A percentile compares a stretch with the other conserved stretches of the same genome.
phyloP scores from a whole-genome alignment of 2,329 filamentous ascomycete genomes.

The Talaromyces marneffei region DNA sequence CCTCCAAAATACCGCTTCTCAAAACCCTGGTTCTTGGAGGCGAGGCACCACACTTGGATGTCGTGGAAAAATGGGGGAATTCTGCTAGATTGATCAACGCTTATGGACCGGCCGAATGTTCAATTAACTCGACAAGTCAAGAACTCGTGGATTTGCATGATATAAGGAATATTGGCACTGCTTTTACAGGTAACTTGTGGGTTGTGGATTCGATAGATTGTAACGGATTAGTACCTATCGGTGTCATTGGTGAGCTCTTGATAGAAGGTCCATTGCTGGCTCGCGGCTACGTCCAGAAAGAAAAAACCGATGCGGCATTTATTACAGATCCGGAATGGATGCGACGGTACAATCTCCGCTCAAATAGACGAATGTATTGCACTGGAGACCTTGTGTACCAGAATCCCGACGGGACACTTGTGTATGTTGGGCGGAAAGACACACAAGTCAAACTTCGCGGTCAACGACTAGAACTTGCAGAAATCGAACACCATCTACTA shows the following conservation, averaged over 20 bases:
- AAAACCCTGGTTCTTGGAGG: conserved; percentile 17
- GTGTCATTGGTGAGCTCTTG: conserved; percentile 34
- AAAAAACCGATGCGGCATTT: conserved; percentile 32
- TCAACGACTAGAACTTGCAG: no score
- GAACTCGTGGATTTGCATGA: conserved; percentile 18
- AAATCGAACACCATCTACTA: no score
- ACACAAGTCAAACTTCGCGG: no score
- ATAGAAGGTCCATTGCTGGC: conserved; percentile 38
- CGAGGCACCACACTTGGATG: conserved; percentile 38
- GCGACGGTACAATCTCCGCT: conserved; percentile 20
- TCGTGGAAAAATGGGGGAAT: conserved; percentile 17
- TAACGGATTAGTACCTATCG: conserved; percentile 42
- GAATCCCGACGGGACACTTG: conserved; percentile 31
- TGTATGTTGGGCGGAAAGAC: conserved; percentile 28
- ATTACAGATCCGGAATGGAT: conserved; percentile 36
- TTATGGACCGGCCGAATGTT: conserved; percentile 1
- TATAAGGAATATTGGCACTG: conserved; percentile 30
- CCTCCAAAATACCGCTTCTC: neutral
- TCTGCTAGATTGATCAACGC: neutral
- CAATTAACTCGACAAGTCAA: neutral
- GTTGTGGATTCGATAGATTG: conserved; percentile 42
- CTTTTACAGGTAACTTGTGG: conserved; percentile 41
- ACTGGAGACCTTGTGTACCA: conserved; percentile 26
- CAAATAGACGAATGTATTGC: conserved; percentile 34
- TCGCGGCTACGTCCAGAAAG: conserved; percentile 40